Base-by-base conservation (phyloP, 768 basidiomycete species). In the Lentinula sp. region DNA sequence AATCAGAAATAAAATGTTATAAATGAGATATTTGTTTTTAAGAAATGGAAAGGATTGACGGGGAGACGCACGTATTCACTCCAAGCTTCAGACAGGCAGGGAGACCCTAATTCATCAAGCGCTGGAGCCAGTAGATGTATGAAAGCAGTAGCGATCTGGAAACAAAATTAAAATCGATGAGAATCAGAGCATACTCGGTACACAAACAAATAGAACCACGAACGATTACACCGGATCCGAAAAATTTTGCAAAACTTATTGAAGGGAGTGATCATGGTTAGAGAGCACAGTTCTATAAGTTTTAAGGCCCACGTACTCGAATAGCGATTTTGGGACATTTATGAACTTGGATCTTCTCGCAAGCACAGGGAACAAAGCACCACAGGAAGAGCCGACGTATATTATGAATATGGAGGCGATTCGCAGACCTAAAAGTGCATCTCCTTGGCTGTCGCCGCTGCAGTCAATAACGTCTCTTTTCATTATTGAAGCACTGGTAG, bases 181-280 rank as follows among this genome's bases (percentile, higher is more conserved):
- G 9, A 8, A 13, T 39, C 62, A 37, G 37, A 53, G 15, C 21
- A 21, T 21, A 4, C 13, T 28, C 18, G 35, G 39, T 6, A 16
- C 5, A 43, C 5, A 3, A 31, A 31, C 4, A 28, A 23, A n/a
- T 11, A 10, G 35, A 21, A 43, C 13, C n/a, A 76, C 87, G 66
- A 60, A 91, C 89, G 66, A 93, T 92, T 56, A 93, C 89, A 35
- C 93, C 93, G 6, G 91, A 93, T 35, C 93, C 93, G 72, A 95
- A 95, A 71, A 88, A 93, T 73, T 93, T 94, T 35, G 90, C 87
- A 70, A 94, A 91, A 55, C 89, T 90, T 61, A 11, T 21, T 16
- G 18, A 13, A n/a, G 45, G 49, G 32, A 11, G 32, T 15, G 35
- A 51, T 21, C 21, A 58, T 49, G 5, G 43, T 54, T 40, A 16